A percentile compares a stretch with the other conserved stretches of the same genome.
Conservation (phyloP, 2,329 filamentous ascomycete genomes). For the Neonectria hederae region DNA sequence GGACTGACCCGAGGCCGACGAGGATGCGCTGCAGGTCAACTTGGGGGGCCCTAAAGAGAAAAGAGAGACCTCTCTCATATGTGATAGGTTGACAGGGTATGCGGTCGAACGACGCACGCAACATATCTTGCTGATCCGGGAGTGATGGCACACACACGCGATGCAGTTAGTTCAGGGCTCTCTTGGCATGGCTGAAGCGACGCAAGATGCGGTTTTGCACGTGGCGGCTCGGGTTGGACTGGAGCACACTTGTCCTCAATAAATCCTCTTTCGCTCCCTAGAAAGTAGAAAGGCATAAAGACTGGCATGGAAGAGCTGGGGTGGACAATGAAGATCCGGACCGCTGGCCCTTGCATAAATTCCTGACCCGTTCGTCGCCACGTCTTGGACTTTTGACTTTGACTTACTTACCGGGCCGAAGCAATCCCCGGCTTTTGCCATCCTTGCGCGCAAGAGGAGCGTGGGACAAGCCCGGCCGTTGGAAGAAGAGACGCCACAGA, state of each 20-base stretch:
- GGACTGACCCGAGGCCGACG: not conserved
- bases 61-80: not conserved
- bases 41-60: not conserved
- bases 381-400: not conserved
- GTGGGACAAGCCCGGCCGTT: not conserved
- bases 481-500: constrained; percentile 3
- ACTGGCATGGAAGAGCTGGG: too few species aligned
- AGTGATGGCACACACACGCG: too few species aligned
- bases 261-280: not conserved
- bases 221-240: not conserved
- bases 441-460: not conserved
- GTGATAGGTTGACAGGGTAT: not conserved
- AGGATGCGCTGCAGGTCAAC: not conserved
- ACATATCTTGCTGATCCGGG: constrained; percentile 1
- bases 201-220: not conserved
- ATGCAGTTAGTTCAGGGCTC: not conserved
- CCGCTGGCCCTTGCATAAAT: not conserved
- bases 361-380: not conserved
- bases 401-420: too few species aligned
- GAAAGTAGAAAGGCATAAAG: too few species aligned
- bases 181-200: not conserved
- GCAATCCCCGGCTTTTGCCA: not conserved
- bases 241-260: not conserved
- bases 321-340: not conserved
- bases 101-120: not conserved